A percentile compares a stretch with the other conserved stretches of the same genome.
These are phyloP conservation scores for Cutaneotrichosporon sp. DNA, from an alignment of 1,284 basidiomycete genomes.

Conservation along the genomic window DNA sequence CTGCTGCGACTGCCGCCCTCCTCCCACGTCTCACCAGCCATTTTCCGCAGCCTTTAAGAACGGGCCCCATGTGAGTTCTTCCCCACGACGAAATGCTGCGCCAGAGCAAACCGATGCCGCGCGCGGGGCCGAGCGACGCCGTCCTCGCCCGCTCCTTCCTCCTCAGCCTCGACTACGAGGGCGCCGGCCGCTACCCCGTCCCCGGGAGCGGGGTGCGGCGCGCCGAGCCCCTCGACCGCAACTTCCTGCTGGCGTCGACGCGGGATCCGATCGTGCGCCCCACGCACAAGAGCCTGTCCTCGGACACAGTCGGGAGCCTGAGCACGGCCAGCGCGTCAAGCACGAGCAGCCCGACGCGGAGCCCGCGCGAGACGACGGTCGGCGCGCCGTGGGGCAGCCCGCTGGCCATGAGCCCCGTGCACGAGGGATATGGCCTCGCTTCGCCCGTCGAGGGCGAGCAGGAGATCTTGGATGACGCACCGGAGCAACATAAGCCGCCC, in stretches of 20 bases:
- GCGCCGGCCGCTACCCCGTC: not conserved
- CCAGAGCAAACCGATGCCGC: not conserved
- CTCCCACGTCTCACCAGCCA: no score
- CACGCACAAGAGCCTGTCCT: not conserved
- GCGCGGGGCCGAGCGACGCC: not conserved
- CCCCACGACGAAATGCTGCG: not conserved
- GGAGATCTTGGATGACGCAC: not conserved
- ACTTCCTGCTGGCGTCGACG: not conserved
- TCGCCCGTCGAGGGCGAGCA: not conserved
- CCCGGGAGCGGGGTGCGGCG: not conserved
- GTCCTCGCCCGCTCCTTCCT: not conserved
- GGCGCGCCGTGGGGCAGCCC: not conserved
- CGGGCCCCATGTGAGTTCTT: not conserved
- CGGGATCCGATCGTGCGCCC: not conserved
- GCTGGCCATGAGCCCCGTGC: not conserved
- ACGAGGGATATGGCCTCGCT: not conserved
- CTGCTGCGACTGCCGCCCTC: not conserved
- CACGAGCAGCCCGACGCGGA: not conserved
- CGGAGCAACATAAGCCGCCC: not conserved
- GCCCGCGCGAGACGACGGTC: not conserved
- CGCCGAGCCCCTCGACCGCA: not conserved
- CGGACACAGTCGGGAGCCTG: not conserved
- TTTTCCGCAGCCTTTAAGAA: not conserved
- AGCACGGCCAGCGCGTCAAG: not conserved
- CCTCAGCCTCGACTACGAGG: constrained; percentile 6